phyloP scores from a whole-genome alignment of 768 basidiomycete genomes.

The Phanerodontia chrysosporium region DNA sequence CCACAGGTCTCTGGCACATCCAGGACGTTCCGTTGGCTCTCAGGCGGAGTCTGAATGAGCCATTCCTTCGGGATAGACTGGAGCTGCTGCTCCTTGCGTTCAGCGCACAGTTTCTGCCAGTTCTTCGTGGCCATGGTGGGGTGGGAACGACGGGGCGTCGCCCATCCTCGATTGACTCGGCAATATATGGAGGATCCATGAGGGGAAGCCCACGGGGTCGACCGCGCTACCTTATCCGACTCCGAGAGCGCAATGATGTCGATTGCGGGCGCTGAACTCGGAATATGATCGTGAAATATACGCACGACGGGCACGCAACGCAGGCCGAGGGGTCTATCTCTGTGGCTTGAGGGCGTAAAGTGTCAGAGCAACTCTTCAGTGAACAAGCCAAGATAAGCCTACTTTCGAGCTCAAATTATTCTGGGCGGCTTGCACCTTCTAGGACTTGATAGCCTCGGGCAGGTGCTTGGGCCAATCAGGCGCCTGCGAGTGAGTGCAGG shows the following conservation, averaged over 20 bases:
- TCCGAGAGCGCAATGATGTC: not conserved
- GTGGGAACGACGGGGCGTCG: not conserved
- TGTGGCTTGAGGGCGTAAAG: too few relatives aligned
- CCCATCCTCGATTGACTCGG: not conserved
- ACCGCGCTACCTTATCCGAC: not conserved
- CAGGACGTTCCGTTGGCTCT: slow-evolving; percentile 47
- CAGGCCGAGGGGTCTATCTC: too few relatives aligned
- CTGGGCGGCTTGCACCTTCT: too few relatives aligned
- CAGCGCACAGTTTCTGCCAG: slow-evolving; percentile 51
- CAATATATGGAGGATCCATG: not conserved
- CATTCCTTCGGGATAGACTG: slow-evolving; percentile 63
- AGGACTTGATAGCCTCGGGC: too few relatives aligned
- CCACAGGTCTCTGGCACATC: slow-evolving; percentile 52
- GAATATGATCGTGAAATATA: too few relatives aligned
- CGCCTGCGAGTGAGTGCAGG: too few relatives aligned
- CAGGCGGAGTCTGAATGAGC: slow-evolving; percentile 46
- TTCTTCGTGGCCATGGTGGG: slow-evolving; percentile 11
- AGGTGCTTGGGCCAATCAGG: too few relatives aligned
- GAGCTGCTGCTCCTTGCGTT: slow-evolving; percentile 50
- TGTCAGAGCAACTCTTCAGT: too few relatives aligned
- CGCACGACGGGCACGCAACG: too few relatives aligned
- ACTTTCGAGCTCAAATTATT: too few relatives aligned
- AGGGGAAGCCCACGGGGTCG: too few relatives aligned
- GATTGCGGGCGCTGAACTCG: not conserved
- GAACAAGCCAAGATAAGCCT: too few relatives aligned